Percentiles rank a stretch among this genome's conserved stretches.
Evolutionary conservation across 192 early-diverging fungal genomes (phyloP).

Genomic region (Mycoemilia scoparia): DNA sequence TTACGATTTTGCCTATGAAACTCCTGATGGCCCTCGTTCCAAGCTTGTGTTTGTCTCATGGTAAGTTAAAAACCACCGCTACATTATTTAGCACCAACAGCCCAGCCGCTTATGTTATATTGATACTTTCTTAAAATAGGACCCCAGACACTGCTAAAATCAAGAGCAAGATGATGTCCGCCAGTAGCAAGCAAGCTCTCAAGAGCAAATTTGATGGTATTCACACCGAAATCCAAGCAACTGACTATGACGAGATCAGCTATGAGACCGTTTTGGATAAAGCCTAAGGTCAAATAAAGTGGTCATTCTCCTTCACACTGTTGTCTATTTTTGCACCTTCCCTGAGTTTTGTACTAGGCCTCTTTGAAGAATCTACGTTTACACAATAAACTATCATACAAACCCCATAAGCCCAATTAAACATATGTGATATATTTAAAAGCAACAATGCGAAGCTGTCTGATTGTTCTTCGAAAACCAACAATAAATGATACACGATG

Average conservation of each 20-base stretch:
- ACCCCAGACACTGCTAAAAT: conserved; percentile 61
- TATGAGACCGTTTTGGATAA: conserved; percentile 55
- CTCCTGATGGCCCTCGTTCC: conserved; percentile 40
- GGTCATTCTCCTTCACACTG: too few species aligned
- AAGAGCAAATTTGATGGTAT: conserved; percentile 55
- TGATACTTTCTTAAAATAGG: conserved; percentile 1
- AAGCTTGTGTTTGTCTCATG: conserved; percentile 77
- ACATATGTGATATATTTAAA: too few species aligned
- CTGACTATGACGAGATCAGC: conserved; percentile 55
- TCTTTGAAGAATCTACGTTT: too few species aligned
- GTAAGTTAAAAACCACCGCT: too few species aligned
- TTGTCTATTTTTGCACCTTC: too few species aligned
- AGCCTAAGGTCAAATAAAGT: too few species aligned
- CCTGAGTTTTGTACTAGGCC: too few species aligned
- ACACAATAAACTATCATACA: too few species aligned
- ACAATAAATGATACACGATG: too few species aligned
- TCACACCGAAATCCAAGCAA: conserved; percentile 64
- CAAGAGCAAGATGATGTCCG: conserved; percentile 79
- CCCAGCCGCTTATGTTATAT: neutral
- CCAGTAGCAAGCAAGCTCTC: conserved; percentile 64
- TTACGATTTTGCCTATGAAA: conserved; percentile 69
- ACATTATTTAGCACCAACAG: neutral
- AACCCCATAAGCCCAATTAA: too few species aligned
- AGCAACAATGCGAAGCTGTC: too few species aligned
- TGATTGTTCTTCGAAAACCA: too few species aligned